Evolutionary conservation across 2,329 filamentous ascomycete genomes (phyloP).

Genomic region (Lasiodiplodia sp.): DNA sequence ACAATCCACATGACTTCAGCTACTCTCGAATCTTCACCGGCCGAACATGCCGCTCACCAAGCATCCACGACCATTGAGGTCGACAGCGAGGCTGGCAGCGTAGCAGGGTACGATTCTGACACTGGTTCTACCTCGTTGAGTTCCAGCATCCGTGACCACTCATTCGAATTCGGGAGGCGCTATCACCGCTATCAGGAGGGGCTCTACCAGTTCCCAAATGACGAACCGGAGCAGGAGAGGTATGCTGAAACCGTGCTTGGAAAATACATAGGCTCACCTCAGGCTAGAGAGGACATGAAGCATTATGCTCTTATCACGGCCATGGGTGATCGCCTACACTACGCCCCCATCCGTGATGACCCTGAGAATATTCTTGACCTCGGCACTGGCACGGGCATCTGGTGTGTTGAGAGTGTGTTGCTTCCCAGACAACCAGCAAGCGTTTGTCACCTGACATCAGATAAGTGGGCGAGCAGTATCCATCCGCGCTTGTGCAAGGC

Average conservation of each 20-base stretch:
- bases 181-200: slow-evolving; percentile 40
- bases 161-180: slow-evolving; percentile 25
- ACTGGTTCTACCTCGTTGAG: slow-evolving; percentile 34
- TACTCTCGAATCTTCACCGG: slow-evolving; percentile 48
- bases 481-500: slow-evolving; percentile 32
- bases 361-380: slow-evolving; percentile 33
- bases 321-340: no score
- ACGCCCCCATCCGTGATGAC: no score
- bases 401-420: slow-evolving; percentile 41
- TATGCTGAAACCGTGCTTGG: slow-evolving; percentile 38
- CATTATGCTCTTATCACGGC: no score
- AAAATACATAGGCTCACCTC: slow-evolving; percentile 21
- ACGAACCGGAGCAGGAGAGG: slow-evolving; percentile 52
- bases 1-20: not conserved
- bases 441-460: not conserved
- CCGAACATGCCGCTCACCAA: slow-evolving; percentile 14
- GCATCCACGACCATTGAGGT: slow-evolving; percentile 52
- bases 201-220: slow-evolving; percentile 46
- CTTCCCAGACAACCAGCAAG: not conserved
- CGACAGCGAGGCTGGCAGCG: slow-evolving; percentile 44
- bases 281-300: no score
- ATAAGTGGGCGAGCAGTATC: no score
- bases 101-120: slow-evolving; percentile 34
- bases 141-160: slow-evolving; percentile 43
- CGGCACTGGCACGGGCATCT: slow-evolving; percentile 26